Conservation (phyloP, 2,329 filamentous ascomycete species). For the Epicoccum nigrum region DNA sequence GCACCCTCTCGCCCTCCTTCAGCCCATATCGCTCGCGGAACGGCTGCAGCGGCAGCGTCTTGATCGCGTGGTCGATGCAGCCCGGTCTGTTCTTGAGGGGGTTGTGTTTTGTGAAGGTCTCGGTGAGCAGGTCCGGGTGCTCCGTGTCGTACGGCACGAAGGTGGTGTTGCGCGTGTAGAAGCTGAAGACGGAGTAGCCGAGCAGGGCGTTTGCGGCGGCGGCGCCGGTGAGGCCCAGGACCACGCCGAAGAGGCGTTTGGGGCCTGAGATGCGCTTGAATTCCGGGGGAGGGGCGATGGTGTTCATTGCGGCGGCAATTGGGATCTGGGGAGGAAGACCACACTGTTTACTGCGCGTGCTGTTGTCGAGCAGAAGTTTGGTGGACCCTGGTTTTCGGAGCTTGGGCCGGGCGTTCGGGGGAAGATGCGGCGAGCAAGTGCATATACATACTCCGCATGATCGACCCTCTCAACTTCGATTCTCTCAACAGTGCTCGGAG, state of each 20-base stretch:
- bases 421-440: no score
- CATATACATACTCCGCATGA: no score
- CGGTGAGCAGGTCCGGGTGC: constrained; percentile 33
- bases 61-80: constrained; percentile 47
- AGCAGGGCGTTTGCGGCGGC: constrained; percentile 36
- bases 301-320: constrained; percentile 36
- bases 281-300: constrained; percentile 41
- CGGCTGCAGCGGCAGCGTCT: constrained; percentile 43
- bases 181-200: constrained; percentile 44
- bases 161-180: constrained; percentile 44
- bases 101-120: constrained; percentile 37
- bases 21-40: constrained; percentile 34
- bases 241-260: constrained; percentile 39
- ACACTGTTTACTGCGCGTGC: background rate
- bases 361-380: constrained; percentile 13
- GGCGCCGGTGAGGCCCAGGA: constrained; percentile 41
- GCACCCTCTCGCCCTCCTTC: constrained; percentile 20
- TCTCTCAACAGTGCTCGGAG: no score
- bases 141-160: constrained; percentile 45
- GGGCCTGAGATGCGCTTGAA: constrained; percentile 38
- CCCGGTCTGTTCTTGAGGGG: constrained; percentile 41
- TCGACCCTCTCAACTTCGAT: no score
- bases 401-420: no score
- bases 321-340: background rate
- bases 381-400: constrained; percentile 8